Conservation (phyloP, 306 rosid genomes). For the Malus orientalis region DNA sequence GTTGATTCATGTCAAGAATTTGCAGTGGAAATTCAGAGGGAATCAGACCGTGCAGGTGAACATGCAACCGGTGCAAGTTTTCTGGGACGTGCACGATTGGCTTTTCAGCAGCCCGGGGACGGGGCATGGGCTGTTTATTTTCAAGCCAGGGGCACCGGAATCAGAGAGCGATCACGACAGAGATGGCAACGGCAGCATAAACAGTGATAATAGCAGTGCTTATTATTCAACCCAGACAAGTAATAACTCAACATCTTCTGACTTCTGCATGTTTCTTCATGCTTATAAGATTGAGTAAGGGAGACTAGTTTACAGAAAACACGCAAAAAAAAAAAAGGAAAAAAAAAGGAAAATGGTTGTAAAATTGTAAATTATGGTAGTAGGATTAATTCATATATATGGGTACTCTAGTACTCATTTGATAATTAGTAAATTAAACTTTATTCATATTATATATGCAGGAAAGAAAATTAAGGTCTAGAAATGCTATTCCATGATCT, state of each 20-base stretch:
- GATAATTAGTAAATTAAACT: background rate
- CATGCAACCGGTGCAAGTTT: constrained; percentile 59
- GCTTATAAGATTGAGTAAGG: constrained; percentile 60
- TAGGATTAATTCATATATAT: background rate
- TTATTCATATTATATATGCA: background rate
- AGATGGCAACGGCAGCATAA: constrained; percentile 22
- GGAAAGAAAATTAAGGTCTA: background rate
- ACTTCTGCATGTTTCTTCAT: constrained; percentile 55
- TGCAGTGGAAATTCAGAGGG: constrained; percentile 91
- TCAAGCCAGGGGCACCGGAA: constrained; percentile 58
- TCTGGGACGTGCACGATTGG: constrained; percentile 91
- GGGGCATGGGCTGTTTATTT: constrained; percentile 72
- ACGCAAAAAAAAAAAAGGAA: no score
- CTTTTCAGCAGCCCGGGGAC: constrained; percentile 47
- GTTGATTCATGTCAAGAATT: constrained; percentile 63
- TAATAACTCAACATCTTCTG: constrained; percentile 12
- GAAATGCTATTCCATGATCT: background rate
- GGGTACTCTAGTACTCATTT: background rate
- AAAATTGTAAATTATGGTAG: background rate
- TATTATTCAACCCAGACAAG: constrained; percentile 45
- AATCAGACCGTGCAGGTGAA: constrained; percentile 64
- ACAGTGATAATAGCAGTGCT: constrained; percentile 56
- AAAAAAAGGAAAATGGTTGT: background rate
- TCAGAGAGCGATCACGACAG: constrained; percentile 49
- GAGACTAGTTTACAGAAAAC: background rate